Evolutionary conservation across 225 moss, liverwort and hornwort genomes (phyloP).

Genomic region (Rhytidiadelphus loreus): DNA sequence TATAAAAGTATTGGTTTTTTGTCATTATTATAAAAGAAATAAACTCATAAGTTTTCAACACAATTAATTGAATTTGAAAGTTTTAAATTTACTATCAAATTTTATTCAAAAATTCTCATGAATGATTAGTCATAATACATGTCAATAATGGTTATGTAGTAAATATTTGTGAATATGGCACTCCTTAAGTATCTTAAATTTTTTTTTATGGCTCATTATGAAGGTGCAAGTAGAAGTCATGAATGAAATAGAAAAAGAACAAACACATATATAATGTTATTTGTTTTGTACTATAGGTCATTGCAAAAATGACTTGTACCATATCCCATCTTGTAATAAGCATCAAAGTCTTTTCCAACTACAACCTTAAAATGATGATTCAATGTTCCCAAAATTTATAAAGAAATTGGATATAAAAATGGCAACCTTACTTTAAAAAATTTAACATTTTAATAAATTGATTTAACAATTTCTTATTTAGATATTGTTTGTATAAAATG

Average conservation of each 20-base stretch:
- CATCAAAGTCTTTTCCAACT: neutral
- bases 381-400: neutral
- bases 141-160: no score
- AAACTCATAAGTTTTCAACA: neutral
- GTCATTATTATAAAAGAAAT: no score
- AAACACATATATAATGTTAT: no score
- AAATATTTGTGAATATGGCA: no score
- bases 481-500: rapidly evolving
- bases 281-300: neutral
- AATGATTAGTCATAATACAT: no score
- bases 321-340: neutral
- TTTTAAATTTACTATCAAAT: neutral
- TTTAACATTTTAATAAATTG: neutral
- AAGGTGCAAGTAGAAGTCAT: neutral
- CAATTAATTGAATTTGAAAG: neutral
- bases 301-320: no score
- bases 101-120: no score
- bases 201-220: neutral
- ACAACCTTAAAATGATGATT: no score
- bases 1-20: neutral
- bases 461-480: no score
- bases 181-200: neutral
- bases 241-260: neutral
- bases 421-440: neutral
- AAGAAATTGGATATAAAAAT: neutral